Evolutionary conservation across 2,329 filamentous ascomycete species (phyloP), one percentile per base, ranked within the genome.

Genomic region (Talaromyces sp.): DNA sequence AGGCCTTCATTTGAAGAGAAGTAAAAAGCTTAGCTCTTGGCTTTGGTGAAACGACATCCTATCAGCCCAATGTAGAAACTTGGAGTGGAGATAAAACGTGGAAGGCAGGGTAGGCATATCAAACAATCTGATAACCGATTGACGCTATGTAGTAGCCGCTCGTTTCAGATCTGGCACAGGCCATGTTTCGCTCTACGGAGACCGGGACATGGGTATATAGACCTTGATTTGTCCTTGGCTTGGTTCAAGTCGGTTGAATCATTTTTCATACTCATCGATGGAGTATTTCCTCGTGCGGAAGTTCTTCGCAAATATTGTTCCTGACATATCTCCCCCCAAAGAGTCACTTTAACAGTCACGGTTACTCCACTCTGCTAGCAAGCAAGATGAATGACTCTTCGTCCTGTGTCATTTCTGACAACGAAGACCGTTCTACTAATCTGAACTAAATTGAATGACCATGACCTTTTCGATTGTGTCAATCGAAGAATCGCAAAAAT

Each of bases 151-250:
- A 59, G 56, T 59, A 62, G 35, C 47, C 47, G 60, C 60, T 49
- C 37, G 60, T 62, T 62, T 62, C 60, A 62, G 19, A 52, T 62
- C 60, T 54, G 59, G 59, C 59, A 62, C 59, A 39, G 59, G 19
- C 33, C 43, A 39, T 39, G 60, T 62, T 62, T 62, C 60, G 47
- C 37, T 41, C 45, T 39, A 15, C 9, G 5, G 27, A 45, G 49
- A 52, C 49, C 33, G 9, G 57, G 37, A 59, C 50, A 56, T 37
- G 50, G 27, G 50, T 35, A 35, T 35, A 56, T 37, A 35, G 50
- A 31, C n/a, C 31, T 56, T 56, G 50, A 56, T 22, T 56, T 37
- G 33, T 22, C 22, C 33, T 27, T 27, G 27, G 27, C 11, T 22
- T n/a, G 5, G 52, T 15, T 22, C 27, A 27, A 13, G 9, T 37